phyloP scores from a whole-genome alignment of 768 basidiomycete species.

The Termitomyces sp. region DNA sequence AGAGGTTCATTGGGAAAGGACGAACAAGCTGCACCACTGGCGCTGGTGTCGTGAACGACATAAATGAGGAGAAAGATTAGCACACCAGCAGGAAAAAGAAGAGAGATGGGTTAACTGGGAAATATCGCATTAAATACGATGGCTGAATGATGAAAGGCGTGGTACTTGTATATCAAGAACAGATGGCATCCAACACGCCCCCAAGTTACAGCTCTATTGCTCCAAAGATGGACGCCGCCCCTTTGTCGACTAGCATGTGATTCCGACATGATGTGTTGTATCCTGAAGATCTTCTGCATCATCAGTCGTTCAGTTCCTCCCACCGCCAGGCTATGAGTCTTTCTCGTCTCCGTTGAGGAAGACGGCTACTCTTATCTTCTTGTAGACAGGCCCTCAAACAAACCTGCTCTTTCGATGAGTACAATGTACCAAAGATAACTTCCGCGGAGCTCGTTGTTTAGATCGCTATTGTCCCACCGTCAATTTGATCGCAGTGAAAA shows the following conservation, averaged over 20 bases:
- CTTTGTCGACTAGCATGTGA: background rate
- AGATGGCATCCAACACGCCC: background rate
- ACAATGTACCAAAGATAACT: slow-evolving; percentile 66
- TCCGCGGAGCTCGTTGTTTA: slow-evolving; percentile 68
- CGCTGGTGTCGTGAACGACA: background rate
- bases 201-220: background rate
- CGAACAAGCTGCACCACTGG: background rate
- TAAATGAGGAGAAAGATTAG: background rate
- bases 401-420: slow-evolving; percentile 79
- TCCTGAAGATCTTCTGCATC: background rate
- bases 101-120: too few relatives aligned
- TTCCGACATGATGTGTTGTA: too few relatives aligned
- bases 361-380: slow-evolving; percentile 89
- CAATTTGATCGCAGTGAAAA: slow-evolving; percentile 91
- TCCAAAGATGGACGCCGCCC: too few relatives aligned
- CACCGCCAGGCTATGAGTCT: slow-evolving; percentile 53
- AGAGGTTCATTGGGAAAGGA: background rate
- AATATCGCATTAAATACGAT: too few relatives aligned
- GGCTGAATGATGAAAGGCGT: background rate
- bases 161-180: too few relatives aligned
- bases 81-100: background rate
- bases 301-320: slow-evolving; percentile 13
- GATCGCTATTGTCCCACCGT: slow-evolving; percentile 74
- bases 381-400: slow-evolving; percentile 61
- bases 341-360: slow-evolving; percentile 71